Conservation (phyloP, 2,329 filamentous ascomycete species). For the Claviceps capensis region DNA sequence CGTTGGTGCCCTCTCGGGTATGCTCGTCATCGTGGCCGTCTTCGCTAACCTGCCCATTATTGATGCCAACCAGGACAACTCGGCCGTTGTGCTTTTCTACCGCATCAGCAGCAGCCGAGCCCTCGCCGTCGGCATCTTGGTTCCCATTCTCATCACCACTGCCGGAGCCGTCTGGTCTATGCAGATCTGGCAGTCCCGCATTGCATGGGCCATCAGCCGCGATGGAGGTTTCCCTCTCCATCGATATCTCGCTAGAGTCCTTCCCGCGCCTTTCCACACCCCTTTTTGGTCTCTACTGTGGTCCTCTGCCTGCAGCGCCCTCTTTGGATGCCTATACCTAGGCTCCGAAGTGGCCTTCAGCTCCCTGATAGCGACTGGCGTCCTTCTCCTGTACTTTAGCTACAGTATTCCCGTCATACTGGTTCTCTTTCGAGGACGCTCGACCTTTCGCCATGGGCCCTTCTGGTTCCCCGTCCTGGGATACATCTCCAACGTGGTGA, state of each 20-base stretch:
- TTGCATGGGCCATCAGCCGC: slow-evolving; percentile 16
- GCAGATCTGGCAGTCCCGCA: slow-evolving; percentile 17
- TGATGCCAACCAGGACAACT: slow-evolving; percentile 10
- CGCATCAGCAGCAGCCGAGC: slow-evolving; percentile 12
- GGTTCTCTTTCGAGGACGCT: slow-evolving; percentile 11
- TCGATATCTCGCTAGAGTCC: slow-evolving; percentile 11
- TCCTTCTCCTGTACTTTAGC: slow-evolving; percentile 15
- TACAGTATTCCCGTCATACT: slow-evolving; percentile 15
- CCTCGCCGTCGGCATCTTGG: slow-evolving; percentile 12
- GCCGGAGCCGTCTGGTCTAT: slow-evolving; percentile 14
- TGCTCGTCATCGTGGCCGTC: slow-evolving; percentile 10
- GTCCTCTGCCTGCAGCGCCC: slow-evolving; percentile 12
- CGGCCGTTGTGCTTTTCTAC: slow-evolving; percentile 11
- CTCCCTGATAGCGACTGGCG: slow-evolving; percentile 13
- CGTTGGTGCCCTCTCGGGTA: slow-evolving; percentile 11
- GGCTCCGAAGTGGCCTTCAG: slow-evolving; percentile 15
- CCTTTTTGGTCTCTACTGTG: slow-evolving; percentile 13
- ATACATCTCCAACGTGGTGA: slow-evolving; percentile 11
- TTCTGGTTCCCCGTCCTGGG: slow-evolving; percentile 16
- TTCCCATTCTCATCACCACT: slow-evolving; percentile 11
- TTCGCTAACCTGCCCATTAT: slow-evolving; percentile 10
- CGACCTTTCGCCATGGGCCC: slow-evolving; percentile 13
- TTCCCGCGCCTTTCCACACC: slow-evolving; percentile 11
- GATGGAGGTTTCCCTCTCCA: slow-evolving; percentile 14
- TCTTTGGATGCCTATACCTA: slow-evolving; percentile 16